Percentiles rank a stretch among this genome's conserved stretches.
phyloP scores from a whole-genome alignment of 2,329 filamentous ascomycete species.

The Ceratocystis cacaofunesta region DNA sequence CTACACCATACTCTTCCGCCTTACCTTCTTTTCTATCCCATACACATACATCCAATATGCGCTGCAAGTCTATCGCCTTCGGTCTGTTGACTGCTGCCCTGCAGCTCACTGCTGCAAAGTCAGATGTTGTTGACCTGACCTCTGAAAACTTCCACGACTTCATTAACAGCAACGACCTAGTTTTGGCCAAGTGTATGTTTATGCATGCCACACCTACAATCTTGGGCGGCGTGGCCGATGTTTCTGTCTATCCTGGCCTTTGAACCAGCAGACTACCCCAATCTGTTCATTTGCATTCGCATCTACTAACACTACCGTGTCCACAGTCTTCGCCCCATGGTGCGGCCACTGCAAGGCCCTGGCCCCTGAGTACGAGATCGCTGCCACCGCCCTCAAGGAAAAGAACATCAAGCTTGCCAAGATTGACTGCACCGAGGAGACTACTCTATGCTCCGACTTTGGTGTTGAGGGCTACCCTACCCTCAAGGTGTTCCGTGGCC shows the following conservation, averaged over 20 bases:
- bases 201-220: too few species aligned
- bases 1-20: conserved; percentile 9
- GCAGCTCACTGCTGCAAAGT: conserved; percentile 48
- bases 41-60: conserved; percentile 28
- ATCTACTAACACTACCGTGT: neutral
- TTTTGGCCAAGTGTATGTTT: conserved; percentile 79
- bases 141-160: conserved; percentile 79
- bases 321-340: conserved; percentile 81
- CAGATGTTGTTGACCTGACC: conserved; percentile 74
- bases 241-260: too few species aligned
- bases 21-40: conserved; percentile 2
- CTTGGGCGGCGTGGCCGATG: too few species aligned
- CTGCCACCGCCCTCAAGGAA: conserved; percentile 69
- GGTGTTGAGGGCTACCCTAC: conserved; percentile 97
- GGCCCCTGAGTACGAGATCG: conserved; percentile 79
- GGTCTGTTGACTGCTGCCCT: conserved; percentile 41
- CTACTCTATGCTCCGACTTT: conserved; percentile 75
- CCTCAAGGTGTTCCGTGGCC: conserved; percentile 94
- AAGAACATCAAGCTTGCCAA: conserved; percentile 76
- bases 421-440: conserved; percentile 90
- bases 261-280: too few species aligned
- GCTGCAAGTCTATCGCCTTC: conserved; percentile 35
- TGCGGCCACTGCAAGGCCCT: conserved; percentile 98
- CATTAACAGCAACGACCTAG: conserved; percentile 70
- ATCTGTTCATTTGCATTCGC: too few species aligned